Base-by-base conservation (phyloP, 345 rosid genomes). In the Dipteronia dyeriana region DNA sequence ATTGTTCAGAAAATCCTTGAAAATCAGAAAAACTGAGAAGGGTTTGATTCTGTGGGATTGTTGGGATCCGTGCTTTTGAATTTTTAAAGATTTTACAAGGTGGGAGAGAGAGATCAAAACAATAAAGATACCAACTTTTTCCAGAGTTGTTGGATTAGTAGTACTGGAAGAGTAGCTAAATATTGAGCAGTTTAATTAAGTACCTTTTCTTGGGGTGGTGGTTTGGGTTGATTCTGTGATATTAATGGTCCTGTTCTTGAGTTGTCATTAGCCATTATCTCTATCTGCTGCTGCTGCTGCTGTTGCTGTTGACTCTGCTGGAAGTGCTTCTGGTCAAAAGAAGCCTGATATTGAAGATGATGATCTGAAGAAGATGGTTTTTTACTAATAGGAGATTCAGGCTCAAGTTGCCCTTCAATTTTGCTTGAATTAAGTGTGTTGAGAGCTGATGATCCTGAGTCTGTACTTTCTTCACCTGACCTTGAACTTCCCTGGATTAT, bases 391-490 rank as follows among this genome's bases (percentile, higher is more conserved):
- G 99, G 97, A 75, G 99, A 93, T 79, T 95, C 99, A 22, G 92
- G 87, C 53, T 89, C 92, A 8, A 79, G 69, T 69, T 82, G 93
- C 29, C 87, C 84, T 66, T 93, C 97, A 69, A 84, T 88, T 83
- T 88, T 88, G 84, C 95, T 85, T 82, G 99, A 88, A 49, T 34
- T 34, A 34, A 87, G 79, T 51, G 87, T 88, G 84, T 91, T 91
- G 56, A 84, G 71, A 19, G 89, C 99, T 73, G 99, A 96, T 71
- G 99, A 96, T 69, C 97, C 99, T 68, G 99, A 92, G 70, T 94
- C 98, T 19, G 89, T 82, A 86, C 92, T 94, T 77, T 89, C 97
- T 5, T 85, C 97, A 68, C 88, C 94, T 49, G 98, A 90, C 84
- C 78, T 96, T 14, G 99, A 86, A 85, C 91, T 96, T 85, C 91